These are phyloP conservation scores for Fusarium tupiense DNA, from an alignment of 2,329 filamentous ascomycete species.

Conservation along the genomic window DNA sequence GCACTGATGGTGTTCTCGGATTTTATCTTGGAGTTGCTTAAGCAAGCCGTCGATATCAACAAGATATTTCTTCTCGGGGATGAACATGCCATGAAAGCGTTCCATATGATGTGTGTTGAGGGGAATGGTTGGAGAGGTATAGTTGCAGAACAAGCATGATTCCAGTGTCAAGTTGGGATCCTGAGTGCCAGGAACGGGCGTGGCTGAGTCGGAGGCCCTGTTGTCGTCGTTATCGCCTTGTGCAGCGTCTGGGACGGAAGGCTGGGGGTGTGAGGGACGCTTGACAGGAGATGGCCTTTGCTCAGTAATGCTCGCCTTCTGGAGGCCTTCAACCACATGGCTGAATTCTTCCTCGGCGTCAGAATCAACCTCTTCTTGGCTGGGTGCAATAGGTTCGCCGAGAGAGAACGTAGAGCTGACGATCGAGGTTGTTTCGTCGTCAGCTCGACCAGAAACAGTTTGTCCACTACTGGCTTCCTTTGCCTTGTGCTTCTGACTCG, in stretches of 20 bases:
- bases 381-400: constrained; percentile 74
- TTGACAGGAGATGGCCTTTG: constrained; percentile 62
- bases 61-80: constrained; percentile 88
- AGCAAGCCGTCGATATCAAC: constrained; percentile 85
- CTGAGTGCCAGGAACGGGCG: constrained; percentile 49
- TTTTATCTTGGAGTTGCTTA: constrained; percentile 79
- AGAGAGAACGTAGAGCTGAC: constrained; percentile 93
- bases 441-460: constrained; percentile 48
- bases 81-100: constrained; percentile 92
- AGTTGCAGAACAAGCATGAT: constrained; percentile 92
- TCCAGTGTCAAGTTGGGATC: constrained; percentile 56
- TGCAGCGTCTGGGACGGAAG: constrained; percentile 54
- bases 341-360: constrained; percentile 80
- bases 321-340: constrained; percentile 80
- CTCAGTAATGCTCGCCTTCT: constrained; percentile 74
- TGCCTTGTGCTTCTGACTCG: constrained; percentile 85
- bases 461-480: constrained; percentile 60
- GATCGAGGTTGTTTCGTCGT: constrained; percentile 81
- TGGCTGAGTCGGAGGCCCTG: constrained; percentile 55
- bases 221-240: constrained; percentile 55
- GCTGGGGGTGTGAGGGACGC: constrained; percentile 62
- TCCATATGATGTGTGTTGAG: constrained; percentile 90
- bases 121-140: constrained; percentile 77
- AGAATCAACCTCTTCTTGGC: constrained; percentile 64
- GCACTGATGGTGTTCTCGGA: constrained; percentile 84